A percentile compares a stretch with the other conserved stretches of the same genome.
phyloP scores from a whole-genome alignment of 352 stramenopile genomes.

The Phytophthora pini region DNA sequence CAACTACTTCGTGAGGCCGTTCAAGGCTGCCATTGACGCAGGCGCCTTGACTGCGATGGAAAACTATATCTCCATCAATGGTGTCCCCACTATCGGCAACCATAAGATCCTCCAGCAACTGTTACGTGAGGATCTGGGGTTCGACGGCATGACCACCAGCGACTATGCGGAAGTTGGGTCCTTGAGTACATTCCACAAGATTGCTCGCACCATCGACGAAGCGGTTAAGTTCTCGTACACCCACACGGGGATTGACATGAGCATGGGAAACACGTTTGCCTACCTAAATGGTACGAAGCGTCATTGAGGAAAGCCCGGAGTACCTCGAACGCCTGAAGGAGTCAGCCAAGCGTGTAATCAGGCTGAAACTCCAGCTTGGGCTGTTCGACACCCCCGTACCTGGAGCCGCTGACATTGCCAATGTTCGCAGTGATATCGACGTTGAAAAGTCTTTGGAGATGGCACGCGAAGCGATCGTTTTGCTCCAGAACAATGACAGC shows the following conservation, averaged over 20 bases:
- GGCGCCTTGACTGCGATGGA: neutral
- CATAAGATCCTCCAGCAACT: neutral
- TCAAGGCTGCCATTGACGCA: conserved; percentile 4
- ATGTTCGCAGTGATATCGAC: conserved; percentile 47
- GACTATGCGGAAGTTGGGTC: conserved; percentile 36
- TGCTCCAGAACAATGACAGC: conserved; percentile 66
- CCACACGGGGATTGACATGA: neutral
- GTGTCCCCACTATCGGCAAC: neutral
- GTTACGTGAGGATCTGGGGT: neutral
- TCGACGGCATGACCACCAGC: neutral
- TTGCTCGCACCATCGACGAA: conserved; percentile 43
- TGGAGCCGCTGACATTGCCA: neutral
- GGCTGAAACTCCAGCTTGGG: neutral
- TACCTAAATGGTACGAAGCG: neutral
- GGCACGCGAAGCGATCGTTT: conserved; percentile 13
- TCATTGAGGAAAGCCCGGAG: neutral
- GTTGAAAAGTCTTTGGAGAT: conserved; percentile 4
- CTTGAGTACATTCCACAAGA: conserved; percentile 53
- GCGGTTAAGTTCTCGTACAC: conserved; percentile 64
- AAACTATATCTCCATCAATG: neutral
- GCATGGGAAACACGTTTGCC: neutral
- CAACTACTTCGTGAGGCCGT: neutral
- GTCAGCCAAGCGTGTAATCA: neutral
- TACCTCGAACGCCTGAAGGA: neutral
- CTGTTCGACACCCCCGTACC: neutral